Percentiles rank a stretch among this genome's conserved stretches.
phyloP scores from a whole-genome alignment of 2,329 filamentous ascomycete genomes.

The Aspergillus sergii region DNA sequence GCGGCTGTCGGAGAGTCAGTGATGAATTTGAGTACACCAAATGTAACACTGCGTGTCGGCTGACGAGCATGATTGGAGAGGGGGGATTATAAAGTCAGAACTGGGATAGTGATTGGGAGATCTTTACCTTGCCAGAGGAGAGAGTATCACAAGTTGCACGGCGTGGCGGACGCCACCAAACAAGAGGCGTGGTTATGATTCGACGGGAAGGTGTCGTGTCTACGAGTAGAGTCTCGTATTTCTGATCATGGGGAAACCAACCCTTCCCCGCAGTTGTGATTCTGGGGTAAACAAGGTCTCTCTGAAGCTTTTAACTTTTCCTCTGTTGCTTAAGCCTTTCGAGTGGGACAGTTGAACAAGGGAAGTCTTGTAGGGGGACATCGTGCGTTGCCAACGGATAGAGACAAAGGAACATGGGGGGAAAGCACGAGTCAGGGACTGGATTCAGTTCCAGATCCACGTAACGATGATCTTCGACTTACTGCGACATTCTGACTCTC shows the following conservation, averaged over 20 bases:
- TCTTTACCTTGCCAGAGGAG: background rate
- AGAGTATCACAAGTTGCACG: background rate
- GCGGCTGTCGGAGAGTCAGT: background rate
- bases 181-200: background rate
- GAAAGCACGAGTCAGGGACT: background rate
- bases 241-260: background rate
- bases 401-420: background rate
- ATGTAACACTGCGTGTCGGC: slow-evolving; percentile 5
- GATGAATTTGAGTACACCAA: too few relatives aligned
- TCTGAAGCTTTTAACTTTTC: background rate
- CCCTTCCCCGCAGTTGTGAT: background rate
- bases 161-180: slow-evolving; percentile 1
- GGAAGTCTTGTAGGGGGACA: too few relatives aligned
- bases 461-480: background rate
- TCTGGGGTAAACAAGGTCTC: background rate
- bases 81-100: background rate
- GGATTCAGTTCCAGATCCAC: background rate
- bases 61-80: background rate
- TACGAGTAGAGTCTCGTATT: background rate
- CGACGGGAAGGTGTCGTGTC: background rate
- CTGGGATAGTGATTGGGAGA: background rate
- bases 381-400: background rate
- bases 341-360: background rate
- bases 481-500: background rate
- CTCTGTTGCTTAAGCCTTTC: background rate